These are phyloP conservation scores for Letharia columbiana DNA, from an alignment of 495 filamentous ascomycete genomes.

Conservation along the genomic window DNA sequence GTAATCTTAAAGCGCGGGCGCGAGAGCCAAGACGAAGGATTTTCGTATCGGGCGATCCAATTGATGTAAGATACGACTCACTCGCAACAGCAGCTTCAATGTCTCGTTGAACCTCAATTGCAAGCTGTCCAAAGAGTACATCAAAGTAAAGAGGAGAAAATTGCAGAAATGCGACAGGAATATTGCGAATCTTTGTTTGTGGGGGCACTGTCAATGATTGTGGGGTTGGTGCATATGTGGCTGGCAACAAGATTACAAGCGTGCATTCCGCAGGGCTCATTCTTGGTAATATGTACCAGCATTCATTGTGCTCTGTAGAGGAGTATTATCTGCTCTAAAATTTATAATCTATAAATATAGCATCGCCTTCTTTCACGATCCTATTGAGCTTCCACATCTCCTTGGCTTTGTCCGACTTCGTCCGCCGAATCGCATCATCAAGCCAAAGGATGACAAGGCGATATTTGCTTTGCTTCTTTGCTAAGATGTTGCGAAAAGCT, in stretches of 20 bases:
- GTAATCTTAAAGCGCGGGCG: background rate
- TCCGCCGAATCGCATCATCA: conserved; percentile 26
- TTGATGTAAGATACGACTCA: background rate
- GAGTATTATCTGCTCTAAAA: conserved; percentile 16
- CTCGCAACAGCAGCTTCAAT: background rate
- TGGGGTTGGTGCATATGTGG: background rate
- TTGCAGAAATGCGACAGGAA: background rate
- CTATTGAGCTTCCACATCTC: conserved; percentile 22
- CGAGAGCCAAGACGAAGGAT: background rate
- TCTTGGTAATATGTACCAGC: too few relatives aligned
- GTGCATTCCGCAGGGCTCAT: conserved; percentile 4
- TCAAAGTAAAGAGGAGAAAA: background rate
- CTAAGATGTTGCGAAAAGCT: conserved; percentile 58
- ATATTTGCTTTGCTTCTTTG: conserved; percentile 62
- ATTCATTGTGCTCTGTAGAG: background rate
- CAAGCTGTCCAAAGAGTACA: background rate
- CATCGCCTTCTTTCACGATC: conserved; percentile 19
- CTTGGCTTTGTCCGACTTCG: conserved; percentile 4
- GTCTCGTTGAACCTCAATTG: background rate
- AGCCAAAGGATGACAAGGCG: conserved; percentile 54
- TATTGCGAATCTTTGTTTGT: background rate
- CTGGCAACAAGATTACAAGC: conserved; percentile 8
- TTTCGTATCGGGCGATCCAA: background rate
- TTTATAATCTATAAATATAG: conserved; percentile 21
- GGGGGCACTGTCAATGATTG: background rate